These are phyloP conservation scores for Angomonas deanei DNA, from an alignment of 208 protist species.

Conservation along the genomic window DNA sequence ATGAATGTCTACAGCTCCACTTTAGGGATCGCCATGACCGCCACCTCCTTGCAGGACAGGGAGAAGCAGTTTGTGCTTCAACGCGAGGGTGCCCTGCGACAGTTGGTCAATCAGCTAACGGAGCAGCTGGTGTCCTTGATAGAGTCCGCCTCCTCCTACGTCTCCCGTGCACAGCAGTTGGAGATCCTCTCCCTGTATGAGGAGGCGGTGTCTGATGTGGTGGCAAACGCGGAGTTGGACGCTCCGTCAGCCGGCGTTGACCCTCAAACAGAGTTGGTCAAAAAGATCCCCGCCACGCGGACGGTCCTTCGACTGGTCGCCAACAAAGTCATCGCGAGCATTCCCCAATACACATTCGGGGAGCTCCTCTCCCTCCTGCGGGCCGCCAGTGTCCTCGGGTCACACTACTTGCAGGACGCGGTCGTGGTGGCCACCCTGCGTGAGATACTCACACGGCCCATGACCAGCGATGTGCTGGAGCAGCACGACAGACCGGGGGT, in stretches of 20 bases:
- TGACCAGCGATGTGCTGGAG: slow-evolving; percentile 26
- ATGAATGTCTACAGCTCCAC: slow-evolving; percentile 40
- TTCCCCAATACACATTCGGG: slow-evolving; percentile 23
- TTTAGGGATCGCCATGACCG: slow-evolving; percentile 9
- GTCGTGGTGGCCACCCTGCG: slow-evolving; percentile 54
- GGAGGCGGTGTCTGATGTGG: slow-evolving; percentile 23
- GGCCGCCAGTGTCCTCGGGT: slow-evolving; percentile 47
- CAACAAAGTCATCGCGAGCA: slow-evolving; percentile 48
- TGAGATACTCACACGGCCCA: slow-evolving; percentile 26
- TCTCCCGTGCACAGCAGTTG: slow-evolving; percentile 52
- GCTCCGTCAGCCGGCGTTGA: not conserved
- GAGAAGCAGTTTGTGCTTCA: slow-evolving; percentile 41
- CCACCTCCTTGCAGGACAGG: not conserved
- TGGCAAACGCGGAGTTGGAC: not conserved
- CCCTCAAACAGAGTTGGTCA: slow-evolving; percentile 12
- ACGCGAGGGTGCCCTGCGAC: slow-evolving; percentile 27
- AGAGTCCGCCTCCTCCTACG: slow-evolving; percentile 48
- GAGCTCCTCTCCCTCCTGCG: slow-evolving; percentile 63
- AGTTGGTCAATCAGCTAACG: slow-evolving; percentile 45
- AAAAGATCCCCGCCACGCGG: slow-evolving; percentile 31
- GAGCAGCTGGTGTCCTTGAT: slow-evolving; percentile 52
- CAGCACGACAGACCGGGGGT: slow-evolving; percentile 24
- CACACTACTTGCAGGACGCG: slow-evolving; percentile 43
- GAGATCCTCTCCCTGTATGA: slow-evolving; percentile 56
- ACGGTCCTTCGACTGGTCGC: slow-evolving; percentile 36